Conservation (phyloP, 2,329 filamentous ascomycete species). For the Ophiobolus disseminans region DNA sequence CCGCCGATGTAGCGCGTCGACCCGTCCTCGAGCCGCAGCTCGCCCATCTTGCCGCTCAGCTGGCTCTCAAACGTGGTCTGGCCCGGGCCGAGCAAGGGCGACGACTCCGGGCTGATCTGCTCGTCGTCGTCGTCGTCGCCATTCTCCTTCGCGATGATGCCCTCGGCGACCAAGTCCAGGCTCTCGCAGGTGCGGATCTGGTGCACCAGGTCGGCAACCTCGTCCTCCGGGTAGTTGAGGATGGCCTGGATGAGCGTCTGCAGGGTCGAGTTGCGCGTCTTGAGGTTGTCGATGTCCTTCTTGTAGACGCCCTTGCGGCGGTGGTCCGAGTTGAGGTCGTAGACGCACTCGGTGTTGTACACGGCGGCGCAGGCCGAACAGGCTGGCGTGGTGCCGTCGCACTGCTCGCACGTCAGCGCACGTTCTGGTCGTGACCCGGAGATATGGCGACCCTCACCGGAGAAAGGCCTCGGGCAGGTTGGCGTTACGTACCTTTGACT, state of each 20-base stretch:
- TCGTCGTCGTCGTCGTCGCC: constrained; percentile 54
- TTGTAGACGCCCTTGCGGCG: constrained; percentile 96
- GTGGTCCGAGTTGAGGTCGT: constrained; percentile 96
- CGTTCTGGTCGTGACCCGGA: constrained; percentile 9
- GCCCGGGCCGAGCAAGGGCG: constrained; percentile 45
- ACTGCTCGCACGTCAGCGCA: constrained; percentile 55
- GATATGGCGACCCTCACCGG: constrained; percentile 11
- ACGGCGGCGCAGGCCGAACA: constrained; percentile 97
- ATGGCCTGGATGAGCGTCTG: constrained; percentile 94
- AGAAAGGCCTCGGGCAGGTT: constrained; percentile 16
- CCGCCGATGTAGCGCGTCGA: constrained; percentile 91
- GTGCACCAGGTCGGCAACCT: constrained; percentile 80
- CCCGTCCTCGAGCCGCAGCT: constrained; percentile 85
- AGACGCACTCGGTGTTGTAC: constrained; percentile 88
- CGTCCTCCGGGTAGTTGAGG: constrained; percentile 86
- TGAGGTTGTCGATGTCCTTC: constrained; percentile 87
- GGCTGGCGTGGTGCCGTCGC: constrained; percentile 87
- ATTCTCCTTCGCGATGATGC: constrained; percentile 62
- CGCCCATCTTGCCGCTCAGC: constrained; percentile 90
- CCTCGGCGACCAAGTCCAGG: constrained; percentile 68
- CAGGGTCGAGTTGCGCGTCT: constrained; percentile 84
- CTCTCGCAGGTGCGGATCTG: constrained; percentile 87
- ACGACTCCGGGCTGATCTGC: constrained; percentile 33
- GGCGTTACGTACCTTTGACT: constrained; percentile 47
- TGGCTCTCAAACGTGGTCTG: constrained; percentile 71